phyloP scores from a whole-genome alignment of 805 yeast species.

The baker's yeast (Saccharomyces cerevisiae) region DNA sequence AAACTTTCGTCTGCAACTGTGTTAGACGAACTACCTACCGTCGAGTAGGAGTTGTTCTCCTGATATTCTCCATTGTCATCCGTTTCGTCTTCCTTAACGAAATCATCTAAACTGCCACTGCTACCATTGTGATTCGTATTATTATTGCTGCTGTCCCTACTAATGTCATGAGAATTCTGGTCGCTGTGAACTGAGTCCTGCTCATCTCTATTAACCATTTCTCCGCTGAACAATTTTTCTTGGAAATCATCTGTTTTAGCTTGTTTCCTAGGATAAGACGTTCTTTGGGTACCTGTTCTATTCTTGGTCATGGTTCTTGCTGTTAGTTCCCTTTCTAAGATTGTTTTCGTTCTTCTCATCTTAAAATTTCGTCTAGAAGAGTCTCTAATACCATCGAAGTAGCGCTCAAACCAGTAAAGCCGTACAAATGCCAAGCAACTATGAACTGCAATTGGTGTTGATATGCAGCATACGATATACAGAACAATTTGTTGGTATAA shows the following conservation, averaged over 20 bases:
- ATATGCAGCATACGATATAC: constrained; percentile 51
- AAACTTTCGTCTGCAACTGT: constrained; percentile 2
- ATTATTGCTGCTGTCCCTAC: not conserved
- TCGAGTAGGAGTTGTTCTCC: constrained; percentile 5
- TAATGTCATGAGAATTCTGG: not conserved
- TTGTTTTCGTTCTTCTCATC: constrained; percentile 60
- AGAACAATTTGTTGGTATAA: constrained; percentile 76
- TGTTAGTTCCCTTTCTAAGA: constrained; percentile 28
- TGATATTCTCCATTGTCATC: not conserved
- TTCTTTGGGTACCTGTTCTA: constrained; percentile 5
- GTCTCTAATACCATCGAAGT: constrained; percentile 73
- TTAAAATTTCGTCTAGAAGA: constrained; percentile 70
- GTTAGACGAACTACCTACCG: constrained; percentile 2
- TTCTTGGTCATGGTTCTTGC: constrained; percentile 16
- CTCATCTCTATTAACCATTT: constrained; percentile 29
- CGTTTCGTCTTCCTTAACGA: not conserved
- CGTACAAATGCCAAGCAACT: constrained; percentile 68
- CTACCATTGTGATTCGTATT: not conserved
- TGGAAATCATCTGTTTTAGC: constrained; percentile 21
- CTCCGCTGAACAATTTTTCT: constrained; percentile 30
- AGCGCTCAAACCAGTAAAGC: constrained; percentile 80
- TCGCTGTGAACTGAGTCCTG: constrained; percentile 5
- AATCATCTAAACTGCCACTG: not conserved
- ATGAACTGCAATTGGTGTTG: constrained; percentile 87
- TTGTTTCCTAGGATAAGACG: constrained; percentile 1